Evolutionary conservation across 1,284 basidiomycete species (phyloP).

Genomic region (Cryptococcus hybrid): DNA sequence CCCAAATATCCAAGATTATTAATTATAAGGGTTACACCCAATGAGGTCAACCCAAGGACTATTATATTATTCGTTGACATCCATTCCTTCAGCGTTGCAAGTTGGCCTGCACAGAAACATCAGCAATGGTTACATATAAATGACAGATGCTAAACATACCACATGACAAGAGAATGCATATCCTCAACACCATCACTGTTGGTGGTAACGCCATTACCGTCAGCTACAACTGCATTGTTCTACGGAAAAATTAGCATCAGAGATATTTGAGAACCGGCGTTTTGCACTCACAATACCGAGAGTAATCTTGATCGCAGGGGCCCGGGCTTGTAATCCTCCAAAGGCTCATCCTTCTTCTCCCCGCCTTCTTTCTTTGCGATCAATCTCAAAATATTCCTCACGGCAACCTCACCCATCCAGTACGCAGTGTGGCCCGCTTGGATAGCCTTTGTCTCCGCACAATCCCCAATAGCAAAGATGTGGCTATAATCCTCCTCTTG

Average conservation of each 20-base stretch:
- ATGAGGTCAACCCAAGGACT: too few species aligned
- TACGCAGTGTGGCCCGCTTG: constrained; percentile 68
- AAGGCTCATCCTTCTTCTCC: constrained; percentile 26
- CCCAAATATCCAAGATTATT: too few species aligned
- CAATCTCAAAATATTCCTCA: constrained; percentile 48
- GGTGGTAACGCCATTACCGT: constrained; percentile 53
- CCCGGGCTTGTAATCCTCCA: constrained; percentile 56
- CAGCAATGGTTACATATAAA: neutral
- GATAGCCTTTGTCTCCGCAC: constrained; percentile 51
- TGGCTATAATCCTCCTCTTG: constrained; percentile 26
- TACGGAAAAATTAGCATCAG: neutral
- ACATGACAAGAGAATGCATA: constrained; percentile 54
- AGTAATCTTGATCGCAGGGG: constrained; percentile 68
- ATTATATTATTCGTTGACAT: constrained; percentile 10
- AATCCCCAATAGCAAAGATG: constrained; percentile 52
- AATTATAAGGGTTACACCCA: too few species aligned
- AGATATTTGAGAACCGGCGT: neutral
- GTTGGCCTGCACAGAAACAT: constrained; percentile 7
- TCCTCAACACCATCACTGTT: constrained; percentile 55
- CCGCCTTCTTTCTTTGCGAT: constrained; percentile 27
- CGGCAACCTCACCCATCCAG: constrained; percentile 55
- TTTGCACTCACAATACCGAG: constrained; percentile 55
- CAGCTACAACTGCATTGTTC: constrained; percentile 50
- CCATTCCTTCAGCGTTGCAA: constrained; percentile 12
- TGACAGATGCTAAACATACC: constrained; percentile 33